Conservation (phyloP, 768 basidiomycete genomes). For the Suillus weaverae region DNA sequence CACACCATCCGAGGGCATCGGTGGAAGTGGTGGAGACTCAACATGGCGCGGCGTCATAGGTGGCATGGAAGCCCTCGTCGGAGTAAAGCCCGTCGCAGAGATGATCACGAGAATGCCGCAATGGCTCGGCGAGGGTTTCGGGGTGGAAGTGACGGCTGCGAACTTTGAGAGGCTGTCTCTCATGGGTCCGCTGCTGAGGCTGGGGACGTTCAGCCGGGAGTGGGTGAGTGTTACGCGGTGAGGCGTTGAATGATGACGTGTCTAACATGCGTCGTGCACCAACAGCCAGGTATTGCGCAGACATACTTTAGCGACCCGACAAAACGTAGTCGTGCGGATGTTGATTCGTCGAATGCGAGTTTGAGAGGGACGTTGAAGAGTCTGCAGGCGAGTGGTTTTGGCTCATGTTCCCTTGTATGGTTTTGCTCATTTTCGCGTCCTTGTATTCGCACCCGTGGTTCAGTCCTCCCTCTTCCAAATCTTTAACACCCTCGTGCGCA, state of each 20-base stretch:
- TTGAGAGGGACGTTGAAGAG: conserved; percentile 84
- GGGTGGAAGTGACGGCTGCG: conserved; percentile 53
- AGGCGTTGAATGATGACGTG: background rate
- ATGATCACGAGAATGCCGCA: conserved; percentile 76
- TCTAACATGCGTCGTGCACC: background rate
- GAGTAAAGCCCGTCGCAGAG: conserved; percentile 78
- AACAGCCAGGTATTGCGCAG: conserved; percentile 70
- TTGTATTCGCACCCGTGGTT: conserved; percentile 4
- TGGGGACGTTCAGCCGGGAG: conserved; percentile 87
- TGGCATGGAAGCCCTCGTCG: conserved; percentile 78
- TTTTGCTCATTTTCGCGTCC: background rate
- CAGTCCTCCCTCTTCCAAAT: conserved; percentile 78
- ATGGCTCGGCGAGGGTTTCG: conserved; percentile 74
- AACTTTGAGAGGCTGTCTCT: conserved; percentile 67
- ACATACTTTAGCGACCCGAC: conserved; percentile 86
- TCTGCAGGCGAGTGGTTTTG: conserved; percentile 59
- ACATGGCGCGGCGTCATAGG: conserved; percentile 86
- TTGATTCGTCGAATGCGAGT: conserved; percentile 82
- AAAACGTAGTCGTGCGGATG: conserved; percentile 68
- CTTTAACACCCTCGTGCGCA: conserved; percentile 85
- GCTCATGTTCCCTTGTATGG: background rate
- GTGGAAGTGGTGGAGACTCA: conserved; percentile 60
- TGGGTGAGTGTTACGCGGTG: conserved; percentile 56
- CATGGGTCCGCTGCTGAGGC: conserved; percentile 80
- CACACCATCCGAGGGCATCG: conserved; percentile 65